phyloP scores from a whole-genome alignment of 163 green algal species.

The Prototheca wickerhamii region DNA sequence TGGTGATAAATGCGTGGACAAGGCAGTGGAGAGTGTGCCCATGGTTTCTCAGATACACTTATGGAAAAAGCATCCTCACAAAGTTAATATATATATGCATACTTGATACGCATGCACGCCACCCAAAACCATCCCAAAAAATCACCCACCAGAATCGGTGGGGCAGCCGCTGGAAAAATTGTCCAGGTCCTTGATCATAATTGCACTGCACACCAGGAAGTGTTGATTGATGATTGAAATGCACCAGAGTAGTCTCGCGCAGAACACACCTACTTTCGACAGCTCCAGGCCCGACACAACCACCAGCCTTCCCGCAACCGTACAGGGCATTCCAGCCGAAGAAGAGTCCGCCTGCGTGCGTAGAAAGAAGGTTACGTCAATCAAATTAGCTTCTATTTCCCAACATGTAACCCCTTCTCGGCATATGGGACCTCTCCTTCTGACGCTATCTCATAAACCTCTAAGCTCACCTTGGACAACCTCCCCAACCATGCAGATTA shows the following conservation, averaged over 20 bases:
- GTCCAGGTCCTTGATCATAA: conserved; percentile 35
- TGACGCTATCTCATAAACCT: no score
- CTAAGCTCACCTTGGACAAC: conserved; percentile 13
- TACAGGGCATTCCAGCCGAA: conserved; percentile 51
- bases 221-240: background rate
- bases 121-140: background rate
- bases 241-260: background rate
- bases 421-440: no score
- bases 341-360: conserved; percentile 41
- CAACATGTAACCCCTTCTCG: no score
- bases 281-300: no score
- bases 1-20: background rate
- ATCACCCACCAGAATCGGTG: background rate
- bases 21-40: background rate
- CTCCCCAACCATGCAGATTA: conserved; percentile 7
- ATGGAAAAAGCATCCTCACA: background rate
- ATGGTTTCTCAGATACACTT: background rate
- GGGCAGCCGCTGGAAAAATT: conserved; percentile 30
- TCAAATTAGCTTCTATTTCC: no score
- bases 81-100: background rate
- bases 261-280: no score
- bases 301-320: no score
- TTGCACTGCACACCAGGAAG: background rate
- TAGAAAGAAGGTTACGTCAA: background rate
- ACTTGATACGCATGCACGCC: no score